Base-by-base conservation (phyloP, 139 green algal genomes). In the Tetratostichococcus sp. region DNA sequence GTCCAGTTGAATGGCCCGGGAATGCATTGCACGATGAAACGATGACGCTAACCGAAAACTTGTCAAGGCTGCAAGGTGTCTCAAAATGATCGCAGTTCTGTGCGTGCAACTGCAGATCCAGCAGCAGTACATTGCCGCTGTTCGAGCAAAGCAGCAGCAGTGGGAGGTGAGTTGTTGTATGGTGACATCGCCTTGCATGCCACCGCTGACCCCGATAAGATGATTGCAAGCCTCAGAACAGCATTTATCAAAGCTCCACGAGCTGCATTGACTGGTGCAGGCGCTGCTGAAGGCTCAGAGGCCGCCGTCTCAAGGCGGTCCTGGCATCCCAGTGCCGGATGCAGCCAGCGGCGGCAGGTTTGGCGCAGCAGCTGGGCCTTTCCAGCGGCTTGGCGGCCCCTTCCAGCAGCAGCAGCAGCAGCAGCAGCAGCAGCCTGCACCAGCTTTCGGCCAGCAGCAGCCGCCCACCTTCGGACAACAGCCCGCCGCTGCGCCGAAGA, bases 91-190 rank as follows among this genome's bases (percentile, higher is more conserved):
- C n/a, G n/a, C n/a, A n/a, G n/a, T n/a, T n/a, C n/a, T n/a, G n/a
- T n/a, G n/a, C n/a, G n/a, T n/a, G n/a, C n/a, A n/a, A n/a, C n/a
- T 35, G 62, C 70, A 84, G 72, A 65, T 86, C 31, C 43, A 58
- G 5, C 68, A 67, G 1, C 73, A 85, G 62, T 79, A 78, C 42
- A 75, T 73, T 35, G 62, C 59, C 4, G 73, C 81, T 8, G 59
- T n/a, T 33, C 72, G 57, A 6, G 73, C 79, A 1, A 67, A 68
- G 33, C 31, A 85, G 35, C 33, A 85, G 8, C 28, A 59, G 11
- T 81, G n/a, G 28, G 11, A 68, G 62, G 62, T 68, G 62, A 16
- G 62, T 34, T 68, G 62, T n/a, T 2, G 28, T 5, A 35, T 68
- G 62, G 17, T 19, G n/a, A 30, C 58, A 66, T 4, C 23, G 22